Evolutionary conservation across 805 yeast species (phyloP), one percentile per base, ranked within the genome.

Genomic region (Ogataea corticis): DNA sequence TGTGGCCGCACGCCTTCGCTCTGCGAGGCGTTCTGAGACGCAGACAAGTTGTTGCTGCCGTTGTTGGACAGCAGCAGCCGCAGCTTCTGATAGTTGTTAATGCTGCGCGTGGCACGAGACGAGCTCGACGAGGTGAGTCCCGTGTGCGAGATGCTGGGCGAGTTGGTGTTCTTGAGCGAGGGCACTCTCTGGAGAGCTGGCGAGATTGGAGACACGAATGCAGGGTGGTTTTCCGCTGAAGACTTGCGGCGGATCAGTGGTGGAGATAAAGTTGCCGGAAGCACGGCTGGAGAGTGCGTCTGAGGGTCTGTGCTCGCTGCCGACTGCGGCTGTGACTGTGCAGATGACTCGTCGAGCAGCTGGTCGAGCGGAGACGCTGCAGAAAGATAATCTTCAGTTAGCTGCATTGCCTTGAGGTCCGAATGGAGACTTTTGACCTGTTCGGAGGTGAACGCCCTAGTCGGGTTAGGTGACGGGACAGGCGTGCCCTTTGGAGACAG

Each of bases 401-500:
- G 25, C 23, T 21, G 34, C n/a, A 32, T 27, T 3, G 33, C 38
- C 18, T 43, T 33, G 17, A 36, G 32, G 2, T 46, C 52, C 2
- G 48, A 17, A 13, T 42, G 55, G 1, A 46, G n/a, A 17, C 38
- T 42, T 12, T 44, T 46, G 43, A 48, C 14, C 25, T 51, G 54
- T 4, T 54, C 58, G 3, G 52, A 45, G 2, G 53, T 43, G 30
- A 50, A 54, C 7, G 40, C 38, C 7, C 58, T 45, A 2, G 53
- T 46, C 12, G 44, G 37, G 17, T 51, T 50, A 4, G 68, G 66
- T 3, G 67, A 61, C 1, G 63, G 46, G 10, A 44, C 25, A 3
- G 68, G 68, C 0, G 68, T 61, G 2, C 65, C 65, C 27, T 57
- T 59, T 6, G 68, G 68, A 13, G 67, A 63, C 13, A 63, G 38